A percentile compares a stretch with the other conserved stretches of the same genome.
Conservation (phyloP, 1,139 yeast species). For the Zygosaccharomyces pseudobailii region DNA sequence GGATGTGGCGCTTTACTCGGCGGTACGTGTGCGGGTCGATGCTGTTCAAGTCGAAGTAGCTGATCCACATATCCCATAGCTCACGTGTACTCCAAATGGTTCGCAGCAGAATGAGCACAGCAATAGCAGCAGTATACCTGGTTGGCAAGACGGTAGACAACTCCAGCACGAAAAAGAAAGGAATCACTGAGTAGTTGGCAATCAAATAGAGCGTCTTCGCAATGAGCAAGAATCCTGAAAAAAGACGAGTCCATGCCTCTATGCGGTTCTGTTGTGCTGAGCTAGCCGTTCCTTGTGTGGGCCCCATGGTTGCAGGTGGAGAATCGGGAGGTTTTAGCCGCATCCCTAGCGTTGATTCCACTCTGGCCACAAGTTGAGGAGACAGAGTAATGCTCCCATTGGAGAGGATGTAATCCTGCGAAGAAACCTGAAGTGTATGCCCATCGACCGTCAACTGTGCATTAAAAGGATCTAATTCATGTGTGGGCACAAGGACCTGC, state of each 20-base stretch:
- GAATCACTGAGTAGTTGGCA: conserved; percentile 21
- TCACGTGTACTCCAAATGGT: conserved; percentile 23
- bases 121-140: conserved; percentile 15
- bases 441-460: conserved; percentile 9
- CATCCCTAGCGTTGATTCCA: conserved; percentile 11
- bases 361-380: conserved; percentile 8
- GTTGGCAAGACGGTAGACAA: conserved; percentile 19
- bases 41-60: conserved; percentile 16
- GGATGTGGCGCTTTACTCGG: conserved; percentile 14
- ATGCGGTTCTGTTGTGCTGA: neutral
- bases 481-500: conserved; percentile 18
- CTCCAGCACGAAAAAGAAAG: conserved; percentile 20
- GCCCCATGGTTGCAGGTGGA: neutral
- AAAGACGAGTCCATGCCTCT: neutral
- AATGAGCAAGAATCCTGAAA: conserved; percentile 8
- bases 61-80: conserved; percentile 27
- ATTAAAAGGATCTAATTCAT: conserved; percentile 12
- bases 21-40: conserved; percentile 14
- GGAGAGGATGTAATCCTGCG: conserved; percentile 16
- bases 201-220: conserved; percentile 22
- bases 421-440: conserved; percentile 10
- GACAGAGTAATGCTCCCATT: conserved; percentile 14
- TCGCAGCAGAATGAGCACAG: conserved; percentile 16
- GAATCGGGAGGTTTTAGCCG: conserved; percentile 2
- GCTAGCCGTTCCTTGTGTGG: neutral